These are phyloP conservation scores for Mallotus japonicus DNA, from an alignment of 441 rosid species.

Conservation along the genomic window DNA sequence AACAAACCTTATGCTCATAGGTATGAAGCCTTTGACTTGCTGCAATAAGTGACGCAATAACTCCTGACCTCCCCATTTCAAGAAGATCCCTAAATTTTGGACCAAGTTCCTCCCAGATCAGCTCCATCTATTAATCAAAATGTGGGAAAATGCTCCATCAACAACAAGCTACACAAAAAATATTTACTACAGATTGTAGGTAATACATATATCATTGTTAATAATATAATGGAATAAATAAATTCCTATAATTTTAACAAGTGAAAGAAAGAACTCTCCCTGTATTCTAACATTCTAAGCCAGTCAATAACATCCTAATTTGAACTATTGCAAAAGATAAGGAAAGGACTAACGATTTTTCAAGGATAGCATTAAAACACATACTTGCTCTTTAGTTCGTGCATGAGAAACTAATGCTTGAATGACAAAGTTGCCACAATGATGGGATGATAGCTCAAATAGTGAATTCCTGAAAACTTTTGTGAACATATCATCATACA, in stretches of 20 bases:
- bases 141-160: neutral
- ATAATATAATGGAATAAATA: too few species aligned
- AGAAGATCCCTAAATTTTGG: slow-evolving; percentile 74
- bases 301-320: neutral
- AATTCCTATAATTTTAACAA: too few species aligned
- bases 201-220: too few species aligned
- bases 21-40: slow-evolving; percentile 66
- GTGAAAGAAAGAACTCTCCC: neutral
- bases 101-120: slow-evolving; percentile 80
- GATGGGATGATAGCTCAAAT: slow-evolving; percentile 71
- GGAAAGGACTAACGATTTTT: neutral
- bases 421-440: slow-evolving; percentile 79
- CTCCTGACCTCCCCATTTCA: slow-evolving; percentile 84
- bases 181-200: neutral
- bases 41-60: slow-evolving; percentile 75
- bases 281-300: neutral
- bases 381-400: slow-evolving; percentile 66
- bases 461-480: slow-evolving; percentile 72
- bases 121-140: slow-evolving; percentile 55
- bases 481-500: slow-evolving; percentile 61
- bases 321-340: neutral
- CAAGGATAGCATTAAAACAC: slow-evolving; percentile 16
- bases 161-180: neutral
- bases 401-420: slow-evolving; percentile 77
- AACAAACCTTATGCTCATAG: slow-evolving; percentile 63